Percentiles rank a stretch among this genome's conserved stretches.
Evolutionary conservation across 2,329 filamentous ascomycete species (phyloP).

Genomic region (Phyllosticta citriasiana): DNA sequence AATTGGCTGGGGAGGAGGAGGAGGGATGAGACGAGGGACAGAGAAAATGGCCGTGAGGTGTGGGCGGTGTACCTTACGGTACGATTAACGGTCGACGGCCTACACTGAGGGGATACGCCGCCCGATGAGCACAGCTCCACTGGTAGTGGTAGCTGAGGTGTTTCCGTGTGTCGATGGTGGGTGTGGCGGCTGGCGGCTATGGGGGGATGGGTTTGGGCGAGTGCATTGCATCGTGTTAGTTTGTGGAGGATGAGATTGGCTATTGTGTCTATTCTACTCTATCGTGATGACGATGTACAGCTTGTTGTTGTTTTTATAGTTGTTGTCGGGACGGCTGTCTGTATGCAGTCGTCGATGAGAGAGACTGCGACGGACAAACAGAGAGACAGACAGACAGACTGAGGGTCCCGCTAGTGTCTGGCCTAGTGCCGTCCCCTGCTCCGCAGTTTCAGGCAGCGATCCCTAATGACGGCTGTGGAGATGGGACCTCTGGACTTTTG

Average conservation of each 20-base stretch:
- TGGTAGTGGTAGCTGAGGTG: not conserved
- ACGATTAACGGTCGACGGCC: not conserved
- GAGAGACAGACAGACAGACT: too few species aligned
- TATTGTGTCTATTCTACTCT: too few species aligned
- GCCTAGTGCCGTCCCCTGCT: not conserved
- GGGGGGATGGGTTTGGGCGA: too few species aligned
- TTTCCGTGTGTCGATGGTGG: not conserved
- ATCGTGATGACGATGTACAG: too few species aligned
- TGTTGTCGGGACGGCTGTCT: too few species aligned
- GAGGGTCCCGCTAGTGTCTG: not conserved
- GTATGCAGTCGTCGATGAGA: too few species aligned
- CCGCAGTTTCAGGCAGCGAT: not conserved
- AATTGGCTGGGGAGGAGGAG: not conserved
- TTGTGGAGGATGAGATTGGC: not conserved
- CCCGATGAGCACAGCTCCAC: not conserved
- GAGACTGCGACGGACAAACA: too few species aligned
- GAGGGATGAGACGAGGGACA: not conserved
- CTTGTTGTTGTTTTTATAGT: too few species aligned
- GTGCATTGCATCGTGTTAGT: too few species aligned
- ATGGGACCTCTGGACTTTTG: not conserved
- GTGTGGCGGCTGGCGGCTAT: not conserved
- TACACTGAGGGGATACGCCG: not conserved
- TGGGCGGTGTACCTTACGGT: not conserved
- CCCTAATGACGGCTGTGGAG: not conserved
- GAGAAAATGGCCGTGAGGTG: not conserved